These are phyloP conservation scores for Vigna nakashimae DNA, from an alignment of 306 rosid species.

Conservation along the genomic window DNA sequence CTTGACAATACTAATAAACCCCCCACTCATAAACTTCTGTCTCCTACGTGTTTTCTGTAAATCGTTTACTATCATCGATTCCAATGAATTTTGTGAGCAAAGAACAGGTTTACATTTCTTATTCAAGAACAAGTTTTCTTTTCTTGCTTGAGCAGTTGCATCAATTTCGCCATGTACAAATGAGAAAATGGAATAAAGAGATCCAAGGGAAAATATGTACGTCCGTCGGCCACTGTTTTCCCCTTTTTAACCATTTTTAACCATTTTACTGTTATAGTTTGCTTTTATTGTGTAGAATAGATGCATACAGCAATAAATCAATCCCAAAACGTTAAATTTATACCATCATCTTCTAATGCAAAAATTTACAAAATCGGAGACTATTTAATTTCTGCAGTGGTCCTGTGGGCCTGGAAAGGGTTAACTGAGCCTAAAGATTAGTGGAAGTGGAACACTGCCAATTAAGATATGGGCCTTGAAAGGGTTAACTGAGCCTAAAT, in stretches of 20 bases:
- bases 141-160: too few species aligned
- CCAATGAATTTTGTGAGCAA: background rate
- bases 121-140: too few species aligned
- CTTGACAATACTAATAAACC: background rate
- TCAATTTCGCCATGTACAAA: background rate
- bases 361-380: conserved; percentile 28
- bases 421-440: conserved; percentile 8
- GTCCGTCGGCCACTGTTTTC: background rate
- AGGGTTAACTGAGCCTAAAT: too few species aligned
- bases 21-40: background rate
- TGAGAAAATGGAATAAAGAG: background rate
- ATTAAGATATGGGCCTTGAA: background rate
- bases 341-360: background rate
- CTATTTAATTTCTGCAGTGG: conserved; percentile 25
- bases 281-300: too few species aligned
- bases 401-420: conserved; percentile 39
- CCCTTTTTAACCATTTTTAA: background rate
- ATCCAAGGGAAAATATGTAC: background rate
- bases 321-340: conserved; percentile 5
- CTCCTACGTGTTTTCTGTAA: background rate
- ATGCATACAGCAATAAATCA: background rate
- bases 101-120: background rate
- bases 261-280: background rate
- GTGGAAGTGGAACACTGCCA: background rate
- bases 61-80: background rate